Evolutionary conservation across 805 yeast species (phyloP).

Genomic region (Candida anglica): DNA sequence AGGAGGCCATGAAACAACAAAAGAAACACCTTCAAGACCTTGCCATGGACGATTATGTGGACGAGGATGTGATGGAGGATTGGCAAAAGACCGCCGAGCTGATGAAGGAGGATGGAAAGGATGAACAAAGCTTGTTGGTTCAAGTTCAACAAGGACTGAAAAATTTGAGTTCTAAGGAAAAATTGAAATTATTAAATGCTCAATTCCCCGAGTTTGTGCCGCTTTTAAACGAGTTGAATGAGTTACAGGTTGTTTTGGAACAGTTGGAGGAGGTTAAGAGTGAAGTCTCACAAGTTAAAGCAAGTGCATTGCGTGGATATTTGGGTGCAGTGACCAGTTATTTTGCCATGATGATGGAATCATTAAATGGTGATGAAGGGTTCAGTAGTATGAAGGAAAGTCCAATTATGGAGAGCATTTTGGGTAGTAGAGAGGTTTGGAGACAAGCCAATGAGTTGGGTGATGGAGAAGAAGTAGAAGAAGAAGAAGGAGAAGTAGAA

Average conservation of each 20-base stretch:
- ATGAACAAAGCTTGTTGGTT: not conserved
- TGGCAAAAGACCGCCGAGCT: slow-evolving; percentile 63
- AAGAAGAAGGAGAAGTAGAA: not conserved
- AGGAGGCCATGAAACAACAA: slow-evolving; percentile 85
- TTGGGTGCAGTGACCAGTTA: slow-evolving; percentile 75
- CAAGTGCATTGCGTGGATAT: slow-evolving; percentile 72
- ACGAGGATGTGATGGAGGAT: slow-evolving; percentile 74
- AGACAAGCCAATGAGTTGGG: slow-evolving; percentile 63
- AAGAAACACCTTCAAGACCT: slow-evolving; percentile 68
- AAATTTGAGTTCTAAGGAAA: slow-evolving; percentile 33
- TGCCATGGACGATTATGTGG: slow-evolving; percentile 56
- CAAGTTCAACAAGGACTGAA: not conserved
- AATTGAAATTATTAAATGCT: slow-evolving; percentile 49
- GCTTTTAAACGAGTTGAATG: slow-evolving; percentile 55
- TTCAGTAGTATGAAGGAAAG: slow-evolving; percentile 71
- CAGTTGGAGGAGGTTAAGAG: slow-evolving; percentile 8
- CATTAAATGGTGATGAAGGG: slow-evolving; percentile 49
- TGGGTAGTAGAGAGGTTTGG: slow-evolving; percentile 85
- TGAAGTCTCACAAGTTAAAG: slow-evolving; percentile 47
- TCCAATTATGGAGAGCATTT: slow-evolving; percentile 82
- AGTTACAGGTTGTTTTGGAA: slow-evolving; percentile 13
- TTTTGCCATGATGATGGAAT: slow-evolving; percentile 66
- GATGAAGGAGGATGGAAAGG: slow-evolving; percentile 23
- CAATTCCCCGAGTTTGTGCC: slow-evolving; percentile 85
- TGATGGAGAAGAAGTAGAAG: not conserved